Evolutionary conservation across 2,329 filamentous ascomycete species (phyloP), one percentile per base, ranked within the genome.

Genomic region (Dothideomycetes sp.): DNA sequence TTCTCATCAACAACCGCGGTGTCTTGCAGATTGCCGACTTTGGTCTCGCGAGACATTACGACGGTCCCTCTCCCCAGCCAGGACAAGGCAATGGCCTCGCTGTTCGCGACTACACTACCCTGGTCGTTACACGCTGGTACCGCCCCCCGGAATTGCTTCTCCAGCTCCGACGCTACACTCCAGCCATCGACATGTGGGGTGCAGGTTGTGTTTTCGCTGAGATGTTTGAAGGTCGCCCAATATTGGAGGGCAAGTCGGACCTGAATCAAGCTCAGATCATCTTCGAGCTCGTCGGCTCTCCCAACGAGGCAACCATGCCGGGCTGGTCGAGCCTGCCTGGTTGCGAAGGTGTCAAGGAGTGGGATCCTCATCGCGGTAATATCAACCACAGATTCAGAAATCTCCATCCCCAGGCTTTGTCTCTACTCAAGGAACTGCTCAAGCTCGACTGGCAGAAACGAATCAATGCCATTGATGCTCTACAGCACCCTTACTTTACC

Each of bases 191-290:
- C 61, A 78, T 98, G 64, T 98, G 91, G 91, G 91, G 91, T 51
- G 89, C 95, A 50, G 91, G 83, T n/a, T 98, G 91, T 56, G 87
- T 98, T 2, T 95, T 98, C 62, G 91, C 87, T 37, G 91, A 98
- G 59, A 98, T 98, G 89, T 81, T 95, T 48, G 78, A 86, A 51
- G 81, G 86, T 29, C 94, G 89, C 58, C 91, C 91, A 0, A 96
- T 98, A 38, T 71, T 98, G 32, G 77, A 87, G 5, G 91, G 91
- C 10, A 86, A 85, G 49, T 93, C 83, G 51, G 91, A 98, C 55
- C 64, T 77, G 5, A 81, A 95, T 54, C 91, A 98, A 61, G 78
- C 93, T 10, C 83, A 94, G 10, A 78, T 94, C 34, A 96, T 98
- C 43, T 98, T 94, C 63, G 84, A 88, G 47, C 72, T 98, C 30